Percentiles rank a stretch among this genome's conserved stretches.
These are phyloP conservation scores for Musa balbisiana DNA, from an alignment of 202 grass and related monocot species.

Conservation along the genomic window DNA sequence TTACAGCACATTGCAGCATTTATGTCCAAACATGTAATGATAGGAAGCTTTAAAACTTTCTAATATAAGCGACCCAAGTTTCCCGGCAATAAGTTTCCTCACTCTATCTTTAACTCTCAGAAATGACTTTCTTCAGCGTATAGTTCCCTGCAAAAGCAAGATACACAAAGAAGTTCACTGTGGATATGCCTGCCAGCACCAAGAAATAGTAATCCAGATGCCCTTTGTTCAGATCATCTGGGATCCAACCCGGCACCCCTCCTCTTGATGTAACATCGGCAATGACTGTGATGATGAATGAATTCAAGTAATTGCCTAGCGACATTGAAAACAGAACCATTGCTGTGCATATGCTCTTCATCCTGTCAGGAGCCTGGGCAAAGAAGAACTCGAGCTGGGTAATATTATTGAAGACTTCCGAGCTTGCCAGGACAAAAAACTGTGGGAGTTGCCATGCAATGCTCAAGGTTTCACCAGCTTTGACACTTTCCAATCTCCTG, in stretches of 20 bases:
- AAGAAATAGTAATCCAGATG: slow-evolving; percentile 85
- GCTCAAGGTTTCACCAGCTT: slow-evolving; percentile 26
- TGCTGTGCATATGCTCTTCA: slow-evolving; percentile 76
- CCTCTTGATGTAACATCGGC: slow-evolving; percentile 28
- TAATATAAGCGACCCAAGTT: not conserved
- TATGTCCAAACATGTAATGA: not conserved
- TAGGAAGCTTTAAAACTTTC: not conserved
- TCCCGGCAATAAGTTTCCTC: not conserved
- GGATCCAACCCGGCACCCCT: slow-evolving; percentile 46
- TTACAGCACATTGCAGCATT: too few species aligned
- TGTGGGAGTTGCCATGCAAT: slow-evolving; percentile 62
- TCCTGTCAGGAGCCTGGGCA: slow-evolving; percentile 57
- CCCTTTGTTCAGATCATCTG: slow-evolving; percentile 57
- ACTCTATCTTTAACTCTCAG: not conserved
- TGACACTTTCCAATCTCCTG: slow-evolving; percentile 36
- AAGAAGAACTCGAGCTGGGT: slow-evolving; percentile 74
- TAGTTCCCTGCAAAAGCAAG: slow-evolving; percentile 46
- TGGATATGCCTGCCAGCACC: slow-evolving; percentile 38
- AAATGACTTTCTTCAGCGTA: slow-evolving; percentile 45
- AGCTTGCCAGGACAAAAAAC: slow-evolving; percentile 46
- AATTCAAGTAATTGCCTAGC: slow-evolving; percentile 59
- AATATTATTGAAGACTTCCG: slow-evolving; percentile 54
- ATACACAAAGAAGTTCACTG: slow-evolving; percentile 61
- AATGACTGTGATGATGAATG: slow-evolving; percentile 45
- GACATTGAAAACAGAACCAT: slow-evolving; percentile 54